Evolutionary conservation across 345 rosid species (phyloP).

Genomic region (Conringia planisiliqua): DNA sequence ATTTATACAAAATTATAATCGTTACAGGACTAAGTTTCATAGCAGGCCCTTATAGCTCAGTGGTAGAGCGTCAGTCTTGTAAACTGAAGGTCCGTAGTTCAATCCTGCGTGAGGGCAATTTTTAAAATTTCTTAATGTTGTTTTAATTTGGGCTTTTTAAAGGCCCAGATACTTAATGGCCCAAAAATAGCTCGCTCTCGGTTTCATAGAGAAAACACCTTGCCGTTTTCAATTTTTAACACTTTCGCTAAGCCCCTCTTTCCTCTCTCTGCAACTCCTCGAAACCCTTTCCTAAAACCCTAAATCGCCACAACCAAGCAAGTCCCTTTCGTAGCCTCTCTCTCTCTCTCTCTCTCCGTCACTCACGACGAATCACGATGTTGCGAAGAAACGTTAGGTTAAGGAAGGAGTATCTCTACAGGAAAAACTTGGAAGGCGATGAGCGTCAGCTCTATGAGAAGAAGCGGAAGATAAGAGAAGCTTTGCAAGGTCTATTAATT

Average conservation of each 20-base stretch:
- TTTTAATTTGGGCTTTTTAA: not conserved
- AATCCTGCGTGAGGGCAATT: constrained; percentile 30
- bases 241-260: not conserved
- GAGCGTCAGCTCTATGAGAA: constrained; percentile 73
- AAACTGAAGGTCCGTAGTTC: constrained; percentile 82
- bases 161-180: not conserved
- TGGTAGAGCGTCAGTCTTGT: constrained; percentile 92
- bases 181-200: not conserved
- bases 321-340: constrained; percentile 8
- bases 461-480: constrained; percentile 83
- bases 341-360: not conserved
- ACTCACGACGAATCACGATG: constrained; percentile 36
- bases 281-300: constrained; percentile 29
- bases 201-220: constrained; percentile 1
- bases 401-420: constrained; percentile 77
- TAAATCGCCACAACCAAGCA: not conserved
- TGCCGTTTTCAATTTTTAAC: not conserved
- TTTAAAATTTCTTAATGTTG: not conserved
- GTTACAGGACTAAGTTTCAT: not conserved
- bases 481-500: constrained; percentile 56
- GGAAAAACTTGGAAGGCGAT: constrained; percentile 91
- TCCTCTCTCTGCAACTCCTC: not conserved
- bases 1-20: not conserved
- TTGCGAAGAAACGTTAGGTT: constrained; percentile 69
- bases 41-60: constrained; percentile 70